A percentile compares a stretch with the other conserved stretches of the same genome.
These are phyloP conservation scores for Puccinia novopanici DNA, from an alignment of 1,284 basidiomycete genomes.

Conservation along the genomic window DNA sequence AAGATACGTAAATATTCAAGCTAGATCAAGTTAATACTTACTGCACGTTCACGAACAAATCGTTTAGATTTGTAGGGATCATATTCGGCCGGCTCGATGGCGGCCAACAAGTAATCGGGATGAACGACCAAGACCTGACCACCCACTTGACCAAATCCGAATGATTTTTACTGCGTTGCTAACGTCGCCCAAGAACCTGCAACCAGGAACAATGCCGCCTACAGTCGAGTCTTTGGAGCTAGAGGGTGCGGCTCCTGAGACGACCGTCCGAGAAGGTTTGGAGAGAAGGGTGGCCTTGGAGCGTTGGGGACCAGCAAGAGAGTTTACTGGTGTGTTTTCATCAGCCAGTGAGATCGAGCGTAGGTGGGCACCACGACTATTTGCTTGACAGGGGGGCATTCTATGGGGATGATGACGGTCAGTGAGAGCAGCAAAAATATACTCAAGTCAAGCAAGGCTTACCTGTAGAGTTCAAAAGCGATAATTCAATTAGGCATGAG, in stretches of 20 bases:
- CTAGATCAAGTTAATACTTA: slow-evolving; percentile 68
- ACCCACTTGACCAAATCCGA: slow-evolving; percentile 99
- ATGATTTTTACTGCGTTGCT: slow-evolving; percentile 60
- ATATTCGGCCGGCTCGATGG: slow-evolving; percentile 73
- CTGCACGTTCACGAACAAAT: slow-evolving; percentile 72
- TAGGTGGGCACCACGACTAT: slow-evolving; percentile 28
- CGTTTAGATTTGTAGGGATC: slow-evolving; percentile 74
- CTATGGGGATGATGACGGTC: not conserved
- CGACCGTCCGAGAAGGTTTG: not conserved
- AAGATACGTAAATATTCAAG: not conserved
- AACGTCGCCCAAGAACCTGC: slow-evolving; percentile 53
- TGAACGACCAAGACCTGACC: slow-evolving; percentile 85
- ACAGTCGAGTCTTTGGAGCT: slow-evolving; percentile 18
- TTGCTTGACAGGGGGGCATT: slow-evolving; percentile 40
- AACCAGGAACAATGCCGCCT: not conserved
- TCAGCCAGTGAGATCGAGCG: slow-evolving; percentile 47
- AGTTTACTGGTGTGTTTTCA: slow-evolving; percentile 37
- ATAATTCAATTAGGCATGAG: not conserved
- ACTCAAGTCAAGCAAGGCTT: not conserved
- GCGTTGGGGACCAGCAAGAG: slow-evolving; percentile 44
- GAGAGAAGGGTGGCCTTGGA: slow-evolving; percentile 13
- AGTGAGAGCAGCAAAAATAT: not conserved
- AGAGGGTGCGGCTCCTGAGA: not conserved
- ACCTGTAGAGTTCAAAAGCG: not conserved
- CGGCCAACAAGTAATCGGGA: slow-evolving; percentile 83